Evolutionary conservation across 2,329 filamentous ascomycete species (phyloP), one percentile per base, ranked within the genome.

Genomic region (Sclerotinia sclerotiorum): DNA sequence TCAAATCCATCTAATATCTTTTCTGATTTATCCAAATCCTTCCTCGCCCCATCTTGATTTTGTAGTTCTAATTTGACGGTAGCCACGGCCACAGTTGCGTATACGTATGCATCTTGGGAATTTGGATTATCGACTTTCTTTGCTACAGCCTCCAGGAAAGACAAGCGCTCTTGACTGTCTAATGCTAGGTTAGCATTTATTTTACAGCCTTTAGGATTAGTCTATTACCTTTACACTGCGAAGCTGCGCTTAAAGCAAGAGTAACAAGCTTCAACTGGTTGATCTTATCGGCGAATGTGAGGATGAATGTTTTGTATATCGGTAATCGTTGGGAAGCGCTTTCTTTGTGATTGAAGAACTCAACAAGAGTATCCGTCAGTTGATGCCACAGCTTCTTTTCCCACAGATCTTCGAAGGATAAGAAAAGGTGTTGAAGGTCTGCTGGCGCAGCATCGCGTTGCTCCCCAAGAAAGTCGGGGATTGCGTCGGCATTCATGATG

Each of bases 381-480:
- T 99, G 94, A 83, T 99, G 95, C 95, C 95, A 99, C 82, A 99
- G 87, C 83, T 97, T 97, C 77, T 94, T 90, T 84, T 99, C 95
- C 95, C 95, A 99, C 78, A 89, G 92, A 79, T 97, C 93, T 84
- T 99, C 95, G 74, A 99, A 97, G 76, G 90, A 88, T 76, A 99
- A 86, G 80, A 97, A 92, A 77, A 92, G 88, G 76, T 90, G 87
- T 82, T 97, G 94, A 65, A 97, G 87, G 79, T 97, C 91, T 74
- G 93, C 91, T 65, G 93, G 91, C 76, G 93, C 92, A 79, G 89
- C 84, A 78, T 97, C 93, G 79, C 93, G 91, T 86, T 96, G 92
- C 75, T 97, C 90, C 70, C 89, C 88, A 73, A 99, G 90, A 82
- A 98, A 97, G 80, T 97, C 92, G 78, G 92, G 87, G 80, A 98